These are phyloP conservation scores for Suhomyces sp. DNA, from an alignment of 805 yeast species.

Conservation along the genomic window DNA sequence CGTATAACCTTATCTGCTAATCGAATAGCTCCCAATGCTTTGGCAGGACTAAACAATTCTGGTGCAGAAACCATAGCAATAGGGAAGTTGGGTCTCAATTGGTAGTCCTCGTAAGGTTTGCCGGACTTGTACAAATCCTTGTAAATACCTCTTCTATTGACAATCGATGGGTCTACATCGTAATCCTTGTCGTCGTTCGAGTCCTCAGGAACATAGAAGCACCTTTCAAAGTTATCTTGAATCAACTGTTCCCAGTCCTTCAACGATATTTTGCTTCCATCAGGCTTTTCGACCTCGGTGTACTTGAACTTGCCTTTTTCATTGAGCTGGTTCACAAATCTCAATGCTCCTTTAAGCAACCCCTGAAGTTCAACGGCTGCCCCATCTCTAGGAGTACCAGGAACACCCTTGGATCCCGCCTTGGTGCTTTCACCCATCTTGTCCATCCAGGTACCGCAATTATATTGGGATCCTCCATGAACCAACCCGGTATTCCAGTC, in stretches of 20 bases:
- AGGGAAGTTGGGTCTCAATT: conserved; percentile 86
- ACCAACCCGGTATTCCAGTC: conserved; percentile 90
- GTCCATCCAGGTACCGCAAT: conserved; percentile 99
- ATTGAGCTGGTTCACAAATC: conserved; percentile 69
- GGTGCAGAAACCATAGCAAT: conserved; percentile 96
- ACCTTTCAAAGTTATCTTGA: conserved; percentile 71
- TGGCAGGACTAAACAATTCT: conserved; percentile 66
- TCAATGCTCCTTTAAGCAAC: conserved; percentile 72
- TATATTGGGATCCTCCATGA: conserved; percentile 86
- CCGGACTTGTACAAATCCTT: conserved; percentile 82
- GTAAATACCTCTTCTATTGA: conserved; percentile 91
- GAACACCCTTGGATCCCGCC: conserved; percentile 86
- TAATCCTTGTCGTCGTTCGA: conserved; percentile 57
- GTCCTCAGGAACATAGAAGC: conserved; percentile 71
- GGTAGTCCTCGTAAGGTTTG: conserved; percentile 90
- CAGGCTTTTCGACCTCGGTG: conserved; percentile 52
- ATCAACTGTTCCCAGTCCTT: conserved; percentile 70
- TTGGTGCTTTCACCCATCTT: conserved; percentile 93
- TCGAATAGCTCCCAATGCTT: conserved; percentile 63
- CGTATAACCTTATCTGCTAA: conserved; percentile 71
- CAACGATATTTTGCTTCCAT: conserved; percentile 57
- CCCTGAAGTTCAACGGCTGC: conserved; percentile 94
- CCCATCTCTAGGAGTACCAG: conserved; percentile 98
- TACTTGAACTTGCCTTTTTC: conserved; percentile 54
- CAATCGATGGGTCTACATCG: conserved; percentile 59